phyloP scores from a whole-genome alignment of 148 eudicot species.

The Silene uniflora region DNA sequence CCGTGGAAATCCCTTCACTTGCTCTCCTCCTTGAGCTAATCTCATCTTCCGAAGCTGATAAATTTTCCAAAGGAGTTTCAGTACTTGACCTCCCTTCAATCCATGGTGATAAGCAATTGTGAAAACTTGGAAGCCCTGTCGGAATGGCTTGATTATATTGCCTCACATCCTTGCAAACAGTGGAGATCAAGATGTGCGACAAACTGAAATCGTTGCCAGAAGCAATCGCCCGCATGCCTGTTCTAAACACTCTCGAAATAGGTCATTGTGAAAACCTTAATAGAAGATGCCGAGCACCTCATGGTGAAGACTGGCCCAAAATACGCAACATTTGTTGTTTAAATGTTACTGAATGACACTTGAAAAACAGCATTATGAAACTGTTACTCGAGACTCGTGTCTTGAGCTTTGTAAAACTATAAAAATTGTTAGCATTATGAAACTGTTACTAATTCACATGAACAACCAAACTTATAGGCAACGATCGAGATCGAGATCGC shows the following conservation, averaged over 20 bases:
- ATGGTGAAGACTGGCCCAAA: no score
- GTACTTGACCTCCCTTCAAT: conserved; percentile 12
- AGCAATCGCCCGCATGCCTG: background rate
- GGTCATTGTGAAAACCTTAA: background rate
- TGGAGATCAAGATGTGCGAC: background rate
- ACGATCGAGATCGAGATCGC: no score
- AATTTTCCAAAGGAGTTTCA: conserved; percentile 17
- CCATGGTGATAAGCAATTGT: background rate
- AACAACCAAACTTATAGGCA: no score
- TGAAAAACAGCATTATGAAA: no score
- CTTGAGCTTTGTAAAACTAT: no score
- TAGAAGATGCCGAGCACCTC: background rate
- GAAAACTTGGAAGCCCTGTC: background rate
- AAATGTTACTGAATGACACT: no score
- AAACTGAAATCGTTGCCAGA: conserved; percentile 5
- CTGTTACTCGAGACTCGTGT: no score
- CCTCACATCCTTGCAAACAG: background rate
- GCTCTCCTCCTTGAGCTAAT: background rate
- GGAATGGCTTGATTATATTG: background rate
- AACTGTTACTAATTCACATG: no score
- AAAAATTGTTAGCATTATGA: no score
- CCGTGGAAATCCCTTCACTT: background rate
- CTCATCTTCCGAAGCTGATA: background rate
- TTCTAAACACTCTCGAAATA: background rate
- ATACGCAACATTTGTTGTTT: no score